phyloP scores from a whole-genome alignment of 257 asterid species.

The Salvia miltiorrhiza region DNA sequence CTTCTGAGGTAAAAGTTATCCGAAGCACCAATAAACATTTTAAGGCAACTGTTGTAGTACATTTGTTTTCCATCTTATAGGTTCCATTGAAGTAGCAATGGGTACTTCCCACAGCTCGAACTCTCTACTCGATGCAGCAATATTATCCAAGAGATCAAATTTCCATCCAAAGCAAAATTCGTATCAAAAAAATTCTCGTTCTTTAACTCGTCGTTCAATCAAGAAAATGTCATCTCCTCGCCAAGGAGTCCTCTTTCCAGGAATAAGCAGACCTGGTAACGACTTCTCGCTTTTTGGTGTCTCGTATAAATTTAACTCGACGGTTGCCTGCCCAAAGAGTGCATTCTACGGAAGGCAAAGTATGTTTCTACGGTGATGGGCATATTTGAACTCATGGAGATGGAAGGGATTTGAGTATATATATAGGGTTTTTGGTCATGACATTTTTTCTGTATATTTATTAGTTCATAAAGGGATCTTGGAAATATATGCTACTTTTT shows the following conservation, averaged over 20 bases:
- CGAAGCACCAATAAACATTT: slow-evolving; percentile 19
- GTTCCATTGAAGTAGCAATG: slow-evolving; percentile 30
- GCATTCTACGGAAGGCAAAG: slow-evolving; percentile 2
- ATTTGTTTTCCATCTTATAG: slow-evolving; percentile 42
- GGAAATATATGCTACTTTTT: not conserved
- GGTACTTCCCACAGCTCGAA: slow-evolving; percentile 19
- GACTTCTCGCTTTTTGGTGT: slow-evolving; percentile 6
- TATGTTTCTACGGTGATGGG: not conserved
- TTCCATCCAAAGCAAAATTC: slow-evolving; percentile 26
- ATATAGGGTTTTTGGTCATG: not conserved
- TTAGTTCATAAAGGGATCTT: not conserved
- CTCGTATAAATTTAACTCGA: slow-evolving; percentile 8
- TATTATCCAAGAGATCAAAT: slow-evolving; percentile 26
- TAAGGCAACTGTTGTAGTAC: slow-evolving; percentile 28
- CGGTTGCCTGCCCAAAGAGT: slow-evolving; percentile 21
- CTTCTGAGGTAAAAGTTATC: slow-evolving; percentile 11
- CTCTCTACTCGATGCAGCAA: slow-evolving; percentile 24
- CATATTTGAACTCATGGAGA: not conserved
- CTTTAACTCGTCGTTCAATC: slow-evolving; percentile 16
- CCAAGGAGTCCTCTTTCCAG: slow-evolving; percentile 17
- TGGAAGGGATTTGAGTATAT: not conserved
- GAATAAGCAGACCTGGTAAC: slow-evolving; percentile 20
- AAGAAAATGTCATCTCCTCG: slow-evolving; percentile 6
- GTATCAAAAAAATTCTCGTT: slow-evolving; percentile 2
- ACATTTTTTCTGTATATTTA: not conserved